These are phyloP conservation scores for Plectosphaerella plurivora DNA, from an alignment of 2,329 filamentous ascomycete genomes.

Conservation along the genomic window DNA sequence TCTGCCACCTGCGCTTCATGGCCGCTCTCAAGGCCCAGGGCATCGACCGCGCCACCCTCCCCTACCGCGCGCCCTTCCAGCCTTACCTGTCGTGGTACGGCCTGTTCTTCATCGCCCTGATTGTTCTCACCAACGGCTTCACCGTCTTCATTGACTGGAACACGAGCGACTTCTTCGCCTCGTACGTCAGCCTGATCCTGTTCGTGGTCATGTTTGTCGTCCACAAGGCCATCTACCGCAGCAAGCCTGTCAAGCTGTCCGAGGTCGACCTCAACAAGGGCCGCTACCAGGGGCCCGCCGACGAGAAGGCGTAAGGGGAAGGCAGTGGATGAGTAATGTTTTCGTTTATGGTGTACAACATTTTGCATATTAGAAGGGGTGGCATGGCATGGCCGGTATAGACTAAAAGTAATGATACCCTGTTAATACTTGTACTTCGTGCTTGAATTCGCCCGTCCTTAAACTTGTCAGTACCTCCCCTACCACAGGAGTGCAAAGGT, in stretches of 20 bases:
- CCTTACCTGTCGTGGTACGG: slow-evolving; percentile 64
- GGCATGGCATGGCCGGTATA: neutral
- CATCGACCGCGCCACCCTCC: slow-evolving; percentile 52
- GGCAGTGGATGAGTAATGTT: neutral
- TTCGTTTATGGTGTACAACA: neutral
- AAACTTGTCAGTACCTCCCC: neutral
- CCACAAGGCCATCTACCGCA: slow-evolving; percentile 50
- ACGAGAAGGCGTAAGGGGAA: neutral
- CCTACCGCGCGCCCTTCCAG: slow-evolving; percentile 58
- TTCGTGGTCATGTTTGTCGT: slow-evolving; percentile 56
- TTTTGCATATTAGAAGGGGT: neutral
- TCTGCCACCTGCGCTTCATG: slow-evolving; percentile 63
- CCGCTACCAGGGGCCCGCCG: neutral
- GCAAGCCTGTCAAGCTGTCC: slow-evolving; percentile 28
- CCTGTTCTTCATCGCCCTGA: slow-evolving; percentile 59
- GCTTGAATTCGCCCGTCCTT: too few relatives aligned
- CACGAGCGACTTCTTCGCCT: slow-evolving; percentile 56
- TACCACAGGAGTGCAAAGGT: slow-evolving; percentile 18
- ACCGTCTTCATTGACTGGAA: slow-evolving; percentile 62
- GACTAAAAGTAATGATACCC: slow-evolving; percentile 3
- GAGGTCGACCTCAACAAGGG: slow-evolving; percentile 27
- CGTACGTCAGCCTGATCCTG: slow-evolving; percentile 61
- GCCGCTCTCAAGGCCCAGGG: slow-evolving; percentile 51
- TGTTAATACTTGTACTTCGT: neutral
- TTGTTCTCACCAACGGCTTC: slow-evolving; percentile 66